Evolutionary conservation across 2,329 filamentous ascomycete genomes (phyloP).

Genomic region (Microsporum audouinii): DNA sequence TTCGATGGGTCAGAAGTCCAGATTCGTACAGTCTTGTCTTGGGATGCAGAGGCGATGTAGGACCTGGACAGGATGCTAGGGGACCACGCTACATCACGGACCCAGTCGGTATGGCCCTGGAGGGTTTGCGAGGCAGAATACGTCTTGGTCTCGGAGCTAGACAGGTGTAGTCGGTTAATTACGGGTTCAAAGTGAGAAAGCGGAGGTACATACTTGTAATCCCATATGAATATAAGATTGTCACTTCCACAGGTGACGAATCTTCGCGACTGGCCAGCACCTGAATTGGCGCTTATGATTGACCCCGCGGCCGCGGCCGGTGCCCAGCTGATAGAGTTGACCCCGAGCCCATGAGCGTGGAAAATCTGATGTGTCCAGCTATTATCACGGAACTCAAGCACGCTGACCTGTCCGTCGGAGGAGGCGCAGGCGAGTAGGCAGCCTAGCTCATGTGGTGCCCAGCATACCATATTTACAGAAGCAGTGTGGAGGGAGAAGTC

Average conservation of each 20-base stretch:
- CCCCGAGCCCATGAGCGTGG: conserved; percentile 81
- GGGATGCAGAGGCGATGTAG: conserved; percentile 89
- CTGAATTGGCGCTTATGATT: conserved; percentile 61
- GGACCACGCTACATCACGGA: conserved; percentile 93
- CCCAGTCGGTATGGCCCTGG: conserved; percentile 84
- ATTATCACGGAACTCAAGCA: conserved; percentile 95
- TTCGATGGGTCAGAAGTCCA: conserved; percentile 69
- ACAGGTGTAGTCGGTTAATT: background rate
- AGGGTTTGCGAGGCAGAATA: conserved; percentile 49
- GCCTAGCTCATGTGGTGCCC: conserved; percentile 93
- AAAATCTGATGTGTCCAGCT: conserved; percentile 83
- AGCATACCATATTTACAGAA: conserved; percentile 90
- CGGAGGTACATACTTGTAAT: conserved; percentile 47
- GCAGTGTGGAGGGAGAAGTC: conserved; percentile 90
- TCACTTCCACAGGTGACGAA: conserved; percentile 95
- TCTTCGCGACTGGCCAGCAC: conserved; percentile 55
- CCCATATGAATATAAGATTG: conserved; percentile 89
- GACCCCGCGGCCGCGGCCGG: conserved; percentile 74
- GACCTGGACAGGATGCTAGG: conserved; percentile 89
- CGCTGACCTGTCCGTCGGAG: conserved; percentile 83
- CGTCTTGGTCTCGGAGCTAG: conserved; percentile 40
- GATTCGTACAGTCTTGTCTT: conserved; percentile 95
- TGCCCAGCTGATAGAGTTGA: conserved; percentile 93
- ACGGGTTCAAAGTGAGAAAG: conserved; percentile 1
- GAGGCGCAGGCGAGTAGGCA: conserved; percentile 91